A percentile compares a stretch with the other conserved stretches of the same genome.
Conservation (phyloP, 1,284 basidiomycete species). For the Ganoderma sinense region DNA sequence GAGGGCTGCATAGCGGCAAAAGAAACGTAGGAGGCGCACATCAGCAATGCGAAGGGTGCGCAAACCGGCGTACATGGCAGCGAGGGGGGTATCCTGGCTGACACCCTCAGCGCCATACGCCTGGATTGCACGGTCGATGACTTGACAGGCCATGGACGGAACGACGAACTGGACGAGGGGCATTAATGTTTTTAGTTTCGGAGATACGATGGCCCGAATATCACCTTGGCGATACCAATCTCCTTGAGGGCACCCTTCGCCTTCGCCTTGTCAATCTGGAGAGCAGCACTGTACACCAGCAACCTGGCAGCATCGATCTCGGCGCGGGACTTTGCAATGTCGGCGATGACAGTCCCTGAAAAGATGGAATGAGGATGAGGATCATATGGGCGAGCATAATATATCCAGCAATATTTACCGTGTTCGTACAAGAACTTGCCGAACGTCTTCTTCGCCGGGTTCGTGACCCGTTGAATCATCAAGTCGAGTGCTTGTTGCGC, state of each 20-base stretch:
- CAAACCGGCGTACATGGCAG: constrained; percentile 79
- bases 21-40: constrained; percentile 53
- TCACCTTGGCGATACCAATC: constrained; percentile 95
- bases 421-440: constrained; percentile 93
- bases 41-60: constrained; percentile 93
- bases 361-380: not conserved
- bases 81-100: constrained; percentile 89
- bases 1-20: not conserved
- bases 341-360: constrained; percentile 85
- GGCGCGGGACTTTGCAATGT: constrained; percentile 92
- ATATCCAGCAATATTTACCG: constrained; percentile 55
- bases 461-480: constrained; percentile 92
- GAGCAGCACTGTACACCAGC: constrained; percentile 92
- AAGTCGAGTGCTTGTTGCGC: constrained; percentile 89
- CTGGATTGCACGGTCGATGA: constrained; percentile 96
- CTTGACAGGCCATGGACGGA: constrained; percentile 85
- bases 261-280: constrained; percentile 88
- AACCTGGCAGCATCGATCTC: constrained; percentile 91
- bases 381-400: not conserved
- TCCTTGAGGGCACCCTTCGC: constrained; percentile 97
- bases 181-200: constrained; percentile 2
- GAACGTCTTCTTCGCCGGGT: constrained; percentile 91
- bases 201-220: constrained; percentile 16
- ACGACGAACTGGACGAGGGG: constrained; percentile 78
- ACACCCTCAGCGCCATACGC: constrained; percentile 95